phyloP scores from a whole-genome alignment of 2,329 filamentous ascomycete genomes.

The Fusarium redolens region DNA sequence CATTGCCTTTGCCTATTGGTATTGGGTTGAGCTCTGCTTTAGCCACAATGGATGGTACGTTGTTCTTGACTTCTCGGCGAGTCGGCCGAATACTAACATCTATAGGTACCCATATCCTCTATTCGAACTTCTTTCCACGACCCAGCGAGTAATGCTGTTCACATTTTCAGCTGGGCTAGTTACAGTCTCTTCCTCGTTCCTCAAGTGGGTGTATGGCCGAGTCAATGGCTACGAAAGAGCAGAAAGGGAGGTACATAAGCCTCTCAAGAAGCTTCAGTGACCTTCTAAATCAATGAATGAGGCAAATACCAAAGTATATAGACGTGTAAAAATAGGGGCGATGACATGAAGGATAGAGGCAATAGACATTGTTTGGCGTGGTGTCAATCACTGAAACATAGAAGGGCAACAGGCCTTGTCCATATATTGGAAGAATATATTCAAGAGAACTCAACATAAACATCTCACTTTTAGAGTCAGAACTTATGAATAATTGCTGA shows the following conservation, averaged over 20 bases:
- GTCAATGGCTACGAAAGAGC: constrained; percentile 68
- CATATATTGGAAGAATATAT: neutral
- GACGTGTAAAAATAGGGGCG: neutral
- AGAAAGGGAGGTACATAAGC: constrained; percentile 45
- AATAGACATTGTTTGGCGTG: neutral
- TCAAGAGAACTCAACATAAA: neutral
- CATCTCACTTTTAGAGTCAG: neutral
- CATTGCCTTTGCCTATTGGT: constrained; percentile 77
- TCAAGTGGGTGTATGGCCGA: constrained; percentile 77
- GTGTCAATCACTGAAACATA: neutral
- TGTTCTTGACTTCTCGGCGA: neutral
- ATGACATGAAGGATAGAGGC: neutral
- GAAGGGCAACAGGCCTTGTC: neutral
- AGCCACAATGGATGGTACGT: constrained; percentile 72
- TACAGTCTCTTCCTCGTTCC: constrained; percentile 72
- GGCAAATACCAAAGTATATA: neutral
- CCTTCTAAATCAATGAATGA: neutral
- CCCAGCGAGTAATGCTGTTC: constrained; percentile 77
- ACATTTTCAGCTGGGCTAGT: constrained; percentile 76
- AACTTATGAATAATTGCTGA: neutral
- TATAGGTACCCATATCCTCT: constrained; percentile 86
- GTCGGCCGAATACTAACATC: constrained; percentile 7
- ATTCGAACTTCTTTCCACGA: constrained; percentile 74
- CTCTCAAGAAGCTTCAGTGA: constrained; percentile 49
- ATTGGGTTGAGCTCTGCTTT: constrained; percentile 80